phyloP scores from a whole-genome alignment of 208 protist species.

The Polymyxa betae region DNA sequence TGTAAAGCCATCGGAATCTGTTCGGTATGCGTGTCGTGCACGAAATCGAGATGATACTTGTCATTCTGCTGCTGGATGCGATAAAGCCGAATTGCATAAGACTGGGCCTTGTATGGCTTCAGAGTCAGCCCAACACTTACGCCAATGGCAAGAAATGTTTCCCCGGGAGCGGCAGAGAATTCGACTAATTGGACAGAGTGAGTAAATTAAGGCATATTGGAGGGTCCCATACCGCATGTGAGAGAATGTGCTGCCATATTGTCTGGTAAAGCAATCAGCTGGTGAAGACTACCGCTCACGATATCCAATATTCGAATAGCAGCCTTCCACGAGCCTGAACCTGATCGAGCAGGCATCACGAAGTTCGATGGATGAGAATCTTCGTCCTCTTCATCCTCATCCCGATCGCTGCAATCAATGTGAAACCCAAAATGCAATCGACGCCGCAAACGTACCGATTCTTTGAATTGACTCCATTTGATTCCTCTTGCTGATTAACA shows the following conservation, averaged over 20 bases:
- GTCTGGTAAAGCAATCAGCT: background rate
- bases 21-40: constrained; percentile 7
- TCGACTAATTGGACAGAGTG: background rate
- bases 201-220: background rate
- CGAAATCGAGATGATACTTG: constrained; percentile 16
- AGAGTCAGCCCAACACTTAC: background rate
- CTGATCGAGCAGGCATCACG: background rate
- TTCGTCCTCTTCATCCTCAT: constrained; percentile 36
- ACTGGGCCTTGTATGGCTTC: background rate
- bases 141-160: background rate
- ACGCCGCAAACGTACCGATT: background rate
- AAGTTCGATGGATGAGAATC: background rate
- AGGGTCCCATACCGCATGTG: background rate
- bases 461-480: background rate
- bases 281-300: background rate
- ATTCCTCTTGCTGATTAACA: background rate
- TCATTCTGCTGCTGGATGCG: background rate
- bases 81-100: constrained; percentile 20
- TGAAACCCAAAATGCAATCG: background rate
- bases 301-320: constrained; percentile 7
- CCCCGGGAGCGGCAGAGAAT: background rate
- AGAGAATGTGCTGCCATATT: background rate
- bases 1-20: constrained; percentile 18
- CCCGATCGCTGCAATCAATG: background rate
- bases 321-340: background rate